Evolutionary conservation across 2,329 filamentous ascomycete species (phyloP), one percentile per base, ranked within the genome.

Genomic region (Aspergillus sp.): DNA sequence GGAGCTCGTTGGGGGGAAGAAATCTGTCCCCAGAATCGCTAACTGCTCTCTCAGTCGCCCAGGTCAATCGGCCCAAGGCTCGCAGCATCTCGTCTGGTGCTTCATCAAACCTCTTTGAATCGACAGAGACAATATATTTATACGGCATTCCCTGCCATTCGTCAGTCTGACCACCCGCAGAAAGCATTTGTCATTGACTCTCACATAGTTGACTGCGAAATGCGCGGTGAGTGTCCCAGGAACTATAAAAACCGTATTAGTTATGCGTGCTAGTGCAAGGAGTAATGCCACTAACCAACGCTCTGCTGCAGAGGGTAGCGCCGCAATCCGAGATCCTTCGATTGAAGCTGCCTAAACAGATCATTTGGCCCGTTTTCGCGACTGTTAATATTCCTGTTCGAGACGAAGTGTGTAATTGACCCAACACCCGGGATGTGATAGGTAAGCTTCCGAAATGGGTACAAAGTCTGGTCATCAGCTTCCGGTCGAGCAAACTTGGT

Each of bases 131-230:
- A 19, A 75, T 60, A 47, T 72, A 77, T 37, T 76, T 75, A 48
- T 77, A 77, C 0, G 71, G 71, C 64, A 73, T 71, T 3, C 73
- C 74, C 57, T 69, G 13, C 19, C n/a, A n/a, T n/a, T n/a, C n/a
- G n/a, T n/a, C n/a, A n/a, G n/a, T n/a, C n/a, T n/a, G n/a, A n/a
- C n/a, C n/a, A n/a, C n/a, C n/a, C n/a, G n/a, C n/a, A n/a, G n/a
- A 24, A 3, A 12, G 30, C 11, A 33, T 33, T 19, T 30, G 20
- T 24, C 20, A 7, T n/a, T 3, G 17, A 15, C 17, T 39, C 60
- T 42, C 41, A 65, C 63, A 40, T 64, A 69, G 45, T 73, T 72
- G 10, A 64, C 61, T 0, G 56, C 49, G 39, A 71, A 72, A 25
- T 72, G 67, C 1, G 59, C 54, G 1, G 63, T 68, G 28, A 66